Conservation (phyloP, 306 rosid species). For the Cyamopsis tetragonoloba region DNA sequence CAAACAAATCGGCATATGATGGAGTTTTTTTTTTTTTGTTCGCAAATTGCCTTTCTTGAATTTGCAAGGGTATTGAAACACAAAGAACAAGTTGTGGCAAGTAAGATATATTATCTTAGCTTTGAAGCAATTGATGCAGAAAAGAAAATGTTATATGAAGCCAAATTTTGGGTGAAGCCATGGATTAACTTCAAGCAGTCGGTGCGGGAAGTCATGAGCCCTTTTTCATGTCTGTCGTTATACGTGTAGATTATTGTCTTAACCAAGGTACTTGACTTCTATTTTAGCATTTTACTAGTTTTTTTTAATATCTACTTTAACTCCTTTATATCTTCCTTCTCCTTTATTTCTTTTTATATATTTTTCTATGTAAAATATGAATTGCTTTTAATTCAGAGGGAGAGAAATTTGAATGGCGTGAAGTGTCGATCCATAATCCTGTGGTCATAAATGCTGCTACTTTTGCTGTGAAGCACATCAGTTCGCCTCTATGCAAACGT, state of each 20-base stretch:
- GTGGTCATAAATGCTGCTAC: slow-evolving; percentile 50
- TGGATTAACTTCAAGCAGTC: slow-evolving; percentile 57
- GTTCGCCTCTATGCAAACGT: slow-evolving; percentile 34
- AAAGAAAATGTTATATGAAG: slow-evolving; percentile 41
- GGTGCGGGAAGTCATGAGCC: slow-evolving; percentile 54
- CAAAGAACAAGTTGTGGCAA: slow-evolving; percentile 51
- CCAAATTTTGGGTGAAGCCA: slow-evolving; percentile 61
- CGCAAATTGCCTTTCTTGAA: slow-evolving; percentile 50
- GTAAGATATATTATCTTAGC: slow-evolving; percentile 43
- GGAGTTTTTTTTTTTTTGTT: background rate
- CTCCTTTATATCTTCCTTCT: no score
- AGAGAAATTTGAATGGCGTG: slow-evolving; percentile 31
- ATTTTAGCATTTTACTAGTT: no score
- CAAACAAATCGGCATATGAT: background rate
- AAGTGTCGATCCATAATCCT: slow-evolving; percentile 31
- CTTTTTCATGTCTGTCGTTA: no score
- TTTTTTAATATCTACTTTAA: no score
- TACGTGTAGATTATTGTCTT: no score
- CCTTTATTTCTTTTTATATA: background rate
- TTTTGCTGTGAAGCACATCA: slow-evolving; percentile 35
- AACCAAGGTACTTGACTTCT: no score
- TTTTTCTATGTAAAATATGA: background rate
- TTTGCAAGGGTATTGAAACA: slow-evolving; percentile 46
- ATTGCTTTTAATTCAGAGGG: slow-evolving; percentile 25
- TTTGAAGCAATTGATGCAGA: slow-evolving; percentile 53